These are phyloP conservation scores for Solanum hybrid DNA, from an alignment of 305 asterid genomes.

Conservation along the genomic window DNA sequence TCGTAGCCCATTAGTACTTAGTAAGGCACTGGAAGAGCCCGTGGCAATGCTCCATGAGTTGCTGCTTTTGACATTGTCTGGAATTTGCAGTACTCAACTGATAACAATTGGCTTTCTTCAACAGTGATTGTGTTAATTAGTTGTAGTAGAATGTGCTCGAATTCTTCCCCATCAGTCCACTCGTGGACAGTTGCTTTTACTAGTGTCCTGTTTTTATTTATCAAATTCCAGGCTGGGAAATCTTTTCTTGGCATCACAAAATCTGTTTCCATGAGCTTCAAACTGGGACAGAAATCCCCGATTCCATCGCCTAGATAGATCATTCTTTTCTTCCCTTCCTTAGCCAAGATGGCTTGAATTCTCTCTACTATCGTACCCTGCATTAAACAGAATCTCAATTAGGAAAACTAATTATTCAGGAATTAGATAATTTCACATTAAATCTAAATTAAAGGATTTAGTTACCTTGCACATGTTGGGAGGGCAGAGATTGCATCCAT, in stretches of 20 bases:
- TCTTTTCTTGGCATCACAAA: slow-evolving; percentile 57
- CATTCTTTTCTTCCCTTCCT: slow-evolving; percentile 21
- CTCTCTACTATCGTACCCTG: slow-evolving; percentile 13
- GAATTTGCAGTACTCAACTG: slow-evolving; percentile 6
- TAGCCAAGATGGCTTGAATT: slow-evolving; percentile 25
- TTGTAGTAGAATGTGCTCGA: slow-evolving; percentile 35
- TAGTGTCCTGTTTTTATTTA: slow-evolving; percentile 21
- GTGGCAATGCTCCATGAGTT: background rate
- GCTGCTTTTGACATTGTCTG: background rate
- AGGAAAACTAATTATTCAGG: too few species aligned
- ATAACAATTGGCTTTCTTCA: slow-evolving; percentile 11
- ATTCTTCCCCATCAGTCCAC: slow-evolving; percentile 62
- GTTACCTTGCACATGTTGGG: slow-evolving; percentile 79
- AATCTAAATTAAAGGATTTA: background rate
- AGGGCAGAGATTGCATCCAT: slow-evolving; percentile 69
- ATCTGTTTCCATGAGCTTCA: slow-evolving; percentile 60
- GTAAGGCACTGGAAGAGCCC: slow-evolving; percentile 4
- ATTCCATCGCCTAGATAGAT: slow-evolving; percentile 74
- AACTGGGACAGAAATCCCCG: slow-evolving; percentile 70
- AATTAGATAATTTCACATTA: background rate
- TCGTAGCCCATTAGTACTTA: background rate
- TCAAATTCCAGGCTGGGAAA: slow-evolving; percentile 41
- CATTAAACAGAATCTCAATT: background rate
- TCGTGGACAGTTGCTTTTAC: slow-evolving; percentile 51
- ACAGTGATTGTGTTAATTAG: slow-evolving; percentile 14